These are phyloP conservation scores for Podospora sp. DNA, from an alignment of 495 filamentous ascomycete genomes.

Conservation along the genomic window DNA sequence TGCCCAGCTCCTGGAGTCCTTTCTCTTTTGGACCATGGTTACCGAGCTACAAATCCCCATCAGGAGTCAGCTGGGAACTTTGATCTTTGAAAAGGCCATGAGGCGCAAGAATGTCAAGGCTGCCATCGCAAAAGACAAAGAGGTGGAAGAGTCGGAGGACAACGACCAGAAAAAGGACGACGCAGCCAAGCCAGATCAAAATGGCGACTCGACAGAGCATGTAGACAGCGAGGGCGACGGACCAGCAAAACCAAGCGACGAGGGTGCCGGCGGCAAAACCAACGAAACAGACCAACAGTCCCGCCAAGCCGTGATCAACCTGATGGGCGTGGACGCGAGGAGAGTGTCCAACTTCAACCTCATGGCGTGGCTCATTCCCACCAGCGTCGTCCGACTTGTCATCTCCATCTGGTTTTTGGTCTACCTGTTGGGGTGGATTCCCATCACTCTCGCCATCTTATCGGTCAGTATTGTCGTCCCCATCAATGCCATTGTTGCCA, in stretches of 20 bases:
- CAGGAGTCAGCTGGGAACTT: slow-evolving; percentile 63
- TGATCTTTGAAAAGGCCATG: slow-evolving; percentile 74
- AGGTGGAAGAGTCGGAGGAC: slow-evolving; percentile 30
- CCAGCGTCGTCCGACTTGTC: slow-evolving; percentile 54
- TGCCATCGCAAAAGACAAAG: slow-evolving; percentile 21
- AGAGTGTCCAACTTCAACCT: slow-evolving; percentile 70
- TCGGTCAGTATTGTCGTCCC: slow-evolving; percentile 62
- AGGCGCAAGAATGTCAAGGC: slow-evolving; percentile 70
- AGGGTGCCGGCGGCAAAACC: slow-evolving; percentile 15
- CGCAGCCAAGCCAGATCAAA: background rate
- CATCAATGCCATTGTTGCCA: slow-evolving; percentile 66
- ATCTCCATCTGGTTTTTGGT: slow-evolving; percentile 64
- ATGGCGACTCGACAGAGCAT: background rate
- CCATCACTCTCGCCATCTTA: slow-evolving; percentile 63
- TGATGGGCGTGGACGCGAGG: slow-evolving; percentile 71
- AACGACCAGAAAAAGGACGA: background rate
- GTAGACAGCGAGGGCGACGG: background rate
- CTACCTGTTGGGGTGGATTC: slow-evolving; percentile 68
- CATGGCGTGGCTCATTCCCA: slow-evolving; percentile 62
- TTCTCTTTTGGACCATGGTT: slow-evolving; percentile 57
- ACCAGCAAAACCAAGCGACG: background rate
- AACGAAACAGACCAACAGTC: slow-evolving; percentile 39
- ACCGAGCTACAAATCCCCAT: slow-evolving; percentile 60
- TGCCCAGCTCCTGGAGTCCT: slow-evolving; percentile 57
- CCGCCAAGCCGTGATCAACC: slow-evolving; percentile 72